A percentile compares a stretch with the other conserved stretches of the same genome.
Conservation (phyloP, 257 asterid genomes). For the Orobanche coerulescens region DNA sequence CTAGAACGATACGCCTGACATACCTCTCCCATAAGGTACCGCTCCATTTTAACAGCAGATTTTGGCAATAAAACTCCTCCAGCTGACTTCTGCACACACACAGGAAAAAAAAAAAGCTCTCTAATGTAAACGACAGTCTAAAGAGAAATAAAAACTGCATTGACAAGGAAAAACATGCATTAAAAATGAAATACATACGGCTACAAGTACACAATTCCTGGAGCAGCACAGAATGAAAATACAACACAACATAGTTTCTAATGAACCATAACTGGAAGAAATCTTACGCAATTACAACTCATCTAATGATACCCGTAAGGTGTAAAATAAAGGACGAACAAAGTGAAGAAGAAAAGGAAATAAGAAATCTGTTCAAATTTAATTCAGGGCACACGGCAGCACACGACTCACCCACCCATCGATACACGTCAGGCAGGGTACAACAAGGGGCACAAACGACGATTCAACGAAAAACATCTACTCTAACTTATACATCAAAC, state of each 20-base stretch:
- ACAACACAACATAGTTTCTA: not conserved
- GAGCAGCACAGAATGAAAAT: not conserved
- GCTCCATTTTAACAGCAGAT: constrained; percentile 85
- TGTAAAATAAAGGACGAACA: not conserved
- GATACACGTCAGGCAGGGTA: no score
- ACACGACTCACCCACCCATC: no score
- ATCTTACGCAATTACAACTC: not conserved
- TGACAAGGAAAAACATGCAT: not conserved
- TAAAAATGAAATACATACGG: not conserved
- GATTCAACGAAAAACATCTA: no score
- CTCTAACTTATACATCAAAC: no score
- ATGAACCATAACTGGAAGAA: not conserved
- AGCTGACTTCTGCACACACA: constrained; percentile 66
- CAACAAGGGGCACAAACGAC: no score
- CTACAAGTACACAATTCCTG: not conserved
- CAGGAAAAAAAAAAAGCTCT: not conserved
- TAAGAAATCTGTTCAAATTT: not conserved
- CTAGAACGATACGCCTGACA: not conserved
- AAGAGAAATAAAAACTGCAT: not conserved
- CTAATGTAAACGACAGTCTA: constrained; percentile 11
- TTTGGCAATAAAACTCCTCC: constrained; percentile 91
- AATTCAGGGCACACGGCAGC: not conserved
- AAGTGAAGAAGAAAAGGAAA: not conserved
- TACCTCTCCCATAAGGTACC: constrained; percentile 91
- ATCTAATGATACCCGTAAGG: no score